Percentiles rank a stretch among this genome's conserved stretches.
Evolutionary conservation across 129 eudicot species (phyloP).

Genomic region (Apium graveolens): DNA sequence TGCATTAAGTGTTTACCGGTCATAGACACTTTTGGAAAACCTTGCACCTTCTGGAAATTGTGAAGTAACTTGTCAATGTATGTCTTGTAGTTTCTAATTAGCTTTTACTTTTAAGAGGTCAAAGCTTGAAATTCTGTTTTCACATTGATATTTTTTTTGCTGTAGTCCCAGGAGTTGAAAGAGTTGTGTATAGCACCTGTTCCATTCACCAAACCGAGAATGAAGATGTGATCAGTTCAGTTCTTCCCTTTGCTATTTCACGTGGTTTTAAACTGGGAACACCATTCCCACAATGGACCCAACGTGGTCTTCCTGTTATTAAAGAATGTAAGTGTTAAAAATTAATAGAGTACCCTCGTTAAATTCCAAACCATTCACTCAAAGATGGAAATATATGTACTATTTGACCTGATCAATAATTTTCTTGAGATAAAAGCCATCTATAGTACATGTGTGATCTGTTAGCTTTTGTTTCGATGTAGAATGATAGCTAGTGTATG

Average conservation of each 20-base stretch:
- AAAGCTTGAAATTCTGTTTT: background rate
- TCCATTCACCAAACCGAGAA: constrained; percentile 83
- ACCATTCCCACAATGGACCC: constrained; percentile 79
- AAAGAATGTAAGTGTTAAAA: constrained; percentile 62
- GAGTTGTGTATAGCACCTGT: constrained; percentile 91
- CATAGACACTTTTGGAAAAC: background rate
- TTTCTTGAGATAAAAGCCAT: background rate
- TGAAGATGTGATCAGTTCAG: constrained; percentile 82
- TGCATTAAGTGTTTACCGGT: background rate
- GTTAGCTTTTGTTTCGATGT: background rate
- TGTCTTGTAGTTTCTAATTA: background rate
- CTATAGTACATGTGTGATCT: background rate
- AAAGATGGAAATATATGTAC: background rate
- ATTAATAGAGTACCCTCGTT: background rate
- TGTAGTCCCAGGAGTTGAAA: constrained; percentile 86
- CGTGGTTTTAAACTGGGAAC: constrained; percentile 64
- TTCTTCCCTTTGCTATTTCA: constrained; percentile 54
- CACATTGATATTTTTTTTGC: background rate
- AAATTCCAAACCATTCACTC: background rate
- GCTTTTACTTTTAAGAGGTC: background rate
- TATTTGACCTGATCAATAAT: background rate
- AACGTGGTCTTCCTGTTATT: constrained; percentile 80
- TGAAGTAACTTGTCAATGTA: background rate
- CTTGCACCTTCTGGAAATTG: background rate
- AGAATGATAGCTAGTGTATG: background rate